Percentiles rank a stretch among this genome's conserved stretches.
Evolutionary conservation across 768 basidiomycete genomes (phyloP).

Genomic region (Lyophyllum shimeji): DNA sequence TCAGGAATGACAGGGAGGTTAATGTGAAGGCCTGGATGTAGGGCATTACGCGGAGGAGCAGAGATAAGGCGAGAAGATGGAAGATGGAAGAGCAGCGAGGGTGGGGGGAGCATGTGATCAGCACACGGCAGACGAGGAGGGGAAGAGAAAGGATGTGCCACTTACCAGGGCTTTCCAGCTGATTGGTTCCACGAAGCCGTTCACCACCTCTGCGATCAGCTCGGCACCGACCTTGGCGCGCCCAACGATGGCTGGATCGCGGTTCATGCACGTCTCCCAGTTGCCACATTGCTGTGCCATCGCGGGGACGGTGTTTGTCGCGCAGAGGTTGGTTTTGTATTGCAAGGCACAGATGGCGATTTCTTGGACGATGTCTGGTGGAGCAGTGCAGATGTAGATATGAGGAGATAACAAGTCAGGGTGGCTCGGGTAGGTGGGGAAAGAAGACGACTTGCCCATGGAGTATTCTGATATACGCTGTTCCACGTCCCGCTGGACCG

Average conservation of each 20-base stretch:
- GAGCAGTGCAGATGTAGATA: background rate
- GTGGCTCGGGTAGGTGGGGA: background rate
- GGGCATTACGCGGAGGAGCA: slow-evolving; percentile 9
- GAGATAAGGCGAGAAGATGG: background rate
- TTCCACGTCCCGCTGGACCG: slow-evolving; percentile 88
- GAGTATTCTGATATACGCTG: slow-evolving; percentile 87
- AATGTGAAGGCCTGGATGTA: slow-evolving; percentile 73
- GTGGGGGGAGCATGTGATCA: slow-evolving; percentile 11
- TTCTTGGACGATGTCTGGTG: slow-evolving; percentile 85
- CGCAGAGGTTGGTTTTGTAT: slow-evolving; percentile 84
- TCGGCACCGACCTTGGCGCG: slow-evolving; percentile 91
- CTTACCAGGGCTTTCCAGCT: slow-evolving; percentile 95
- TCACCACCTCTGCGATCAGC: slow-evolving; percentile 93
- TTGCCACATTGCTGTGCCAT: slow-evolving; percentile 83
- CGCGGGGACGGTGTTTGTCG: slow-evolving; percentile 73
- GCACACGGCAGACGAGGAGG: background rate
- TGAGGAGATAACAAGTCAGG: background rate
- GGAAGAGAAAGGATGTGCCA: slow-evolving; percentile 12
- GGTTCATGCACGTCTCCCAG: slow-evolving; percentile 96
- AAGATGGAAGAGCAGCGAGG: background rate
- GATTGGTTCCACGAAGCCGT: slow-evolving; percentile 95
- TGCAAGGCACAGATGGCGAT: slow-evolving; percentile 83
- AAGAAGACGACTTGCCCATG: slow-evolving; percentile 56
- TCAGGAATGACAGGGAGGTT: slow-evolving; percentile 74
- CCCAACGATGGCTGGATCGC: slow-evolving; percentile 87